These are phyloP conservation scores for Saccharomycopsis oosterbeekiorum DNA, from an alignment of 805 yeast genomes.

Conservation along the genomic window DNA sequence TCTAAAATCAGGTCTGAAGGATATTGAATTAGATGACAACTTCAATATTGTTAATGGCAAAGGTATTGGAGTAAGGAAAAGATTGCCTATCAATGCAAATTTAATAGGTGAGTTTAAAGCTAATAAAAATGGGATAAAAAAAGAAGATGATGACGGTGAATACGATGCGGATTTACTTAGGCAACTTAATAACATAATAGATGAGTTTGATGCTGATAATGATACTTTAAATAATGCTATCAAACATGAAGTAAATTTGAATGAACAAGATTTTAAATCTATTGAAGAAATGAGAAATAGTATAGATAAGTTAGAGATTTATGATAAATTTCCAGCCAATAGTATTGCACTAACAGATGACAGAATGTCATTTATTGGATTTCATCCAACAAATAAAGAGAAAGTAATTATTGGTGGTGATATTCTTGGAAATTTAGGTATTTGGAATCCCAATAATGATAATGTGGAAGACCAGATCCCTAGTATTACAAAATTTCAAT, in stretches of 20 bases:
- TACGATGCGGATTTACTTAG: constrained; percentile 27
- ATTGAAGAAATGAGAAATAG: constrained; percentile 42
- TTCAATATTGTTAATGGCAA: constrained; percentile 25
- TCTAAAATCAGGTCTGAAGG: constrained; percentile 36
- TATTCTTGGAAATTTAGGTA: constrained; percentile 74
- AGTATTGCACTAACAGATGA: constrained; percentile 59
- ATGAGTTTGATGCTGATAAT: constrained; percentile 28
- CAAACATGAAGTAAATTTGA: constrained; percentile 27
- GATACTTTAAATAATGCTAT: not conserved
- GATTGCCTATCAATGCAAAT: constrained; percentile 55
- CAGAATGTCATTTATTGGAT: constrained; percentile 61
- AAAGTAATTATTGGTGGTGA: constrained; percentile 79
- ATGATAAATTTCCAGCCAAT: constrained; percentile 52
- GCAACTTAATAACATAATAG: constrained; percentile 33
- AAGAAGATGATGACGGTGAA: constrained; percentile 29
- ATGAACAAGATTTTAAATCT: constrained; percentile 28
- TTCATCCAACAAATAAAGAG: constrained; percentile 64
- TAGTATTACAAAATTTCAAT: constrained; percentile 52
- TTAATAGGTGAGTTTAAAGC: constrained; percentile 43
- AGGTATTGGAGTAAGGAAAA: constrained; percentile 27
- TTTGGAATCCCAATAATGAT: constrained; percentile 60
- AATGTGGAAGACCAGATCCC: constrained; percentile 34
- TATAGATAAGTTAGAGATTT: constrained; percentile 38
- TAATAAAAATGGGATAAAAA: constrained; percentile 17
- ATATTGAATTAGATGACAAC: constrained; percentile 23